phyloP scores from a whole-genome alignment of 2,329 filamentous ascomycete species.

The Phaeosphaeriaceae sp. region DNA sequence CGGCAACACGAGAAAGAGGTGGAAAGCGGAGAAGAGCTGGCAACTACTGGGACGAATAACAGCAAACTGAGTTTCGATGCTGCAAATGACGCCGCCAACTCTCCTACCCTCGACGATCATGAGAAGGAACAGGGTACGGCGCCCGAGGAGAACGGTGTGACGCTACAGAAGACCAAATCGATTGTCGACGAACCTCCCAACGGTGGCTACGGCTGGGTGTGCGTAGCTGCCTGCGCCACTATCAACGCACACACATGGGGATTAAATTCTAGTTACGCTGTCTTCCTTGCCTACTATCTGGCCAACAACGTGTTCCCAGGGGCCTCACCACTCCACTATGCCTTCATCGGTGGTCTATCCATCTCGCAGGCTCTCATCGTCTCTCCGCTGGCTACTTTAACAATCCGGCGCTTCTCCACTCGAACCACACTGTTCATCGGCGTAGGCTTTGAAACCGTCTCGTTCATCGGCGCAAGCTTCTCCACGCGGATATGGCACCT shows the following conservation, averaged over 20 bases:
- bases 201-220: conserved; percentile 69
- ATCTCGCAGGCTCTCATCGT: conserved; percentile 71
- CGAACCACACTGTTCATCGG: conserved; percentile 70
- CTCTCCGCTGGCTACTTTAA: conserved; percentile 71
- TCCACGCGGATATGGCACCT: conserved; percentile 75
- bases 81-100: not conserved
- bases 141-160: not conserved
- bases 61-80: conserved; percentile 5
- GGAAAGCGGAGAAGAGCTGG: conserved; percentile 4
- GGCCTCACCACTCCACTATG: conserved; percentile 71
- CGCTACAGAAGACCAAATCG: conserved; percentile 1
- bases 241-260: conserved; percentile 71
- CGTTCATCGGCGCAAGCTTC: conserved; percentile 75
- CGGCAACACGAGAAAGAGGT: conserved; percentile 6
- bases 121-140: not conserved
- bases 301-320: conserved; percentile 67
- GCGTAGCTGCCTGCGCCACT: conserved; percentile 48
- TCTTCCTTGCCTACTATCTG: conserved; percentile 77
- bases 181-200: conserved; percentile 58
- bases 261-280: conserved; percentile 73
- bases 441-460: conserved; percentile 67
- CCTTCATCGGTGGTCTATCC: conserved; percentile 77
- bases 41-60: conserved; percentile 10
- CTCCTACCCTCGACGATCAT: not conserved
- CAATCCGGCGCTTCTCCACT: conserved; percentile 68